Base-by-base conservation (phyloP, 139 green algal genomes). In the Picochlorum sp. region DNA sequence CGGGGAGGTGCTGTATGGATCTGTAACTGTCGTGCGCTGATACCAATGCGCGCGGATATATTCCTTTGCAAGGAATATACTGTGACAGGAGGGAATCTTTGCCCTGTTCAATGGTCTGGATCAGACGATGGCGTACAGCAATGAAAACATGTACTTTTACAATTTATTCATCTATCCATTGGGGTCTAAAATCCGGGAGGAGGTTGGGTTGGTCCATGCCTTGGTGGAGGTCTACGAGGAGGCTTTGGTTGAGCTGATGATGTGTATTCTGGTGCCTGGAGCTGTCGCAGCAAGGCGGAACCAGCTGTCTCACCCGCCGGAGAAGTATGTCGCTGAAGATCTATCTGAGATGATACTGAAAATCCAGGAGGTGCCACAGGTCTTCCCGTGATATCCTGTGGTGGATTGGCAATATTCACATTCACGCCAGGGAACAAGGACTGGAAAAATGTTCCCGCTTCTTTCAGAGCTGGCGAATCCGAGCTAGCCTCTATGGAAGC, bases 251-350 rank as follows among this genome's bases (percentile, higher is more conserved):
- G 18, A 7, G n/a, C 18, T 24, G 58, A 44, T 30, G 23, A 69
- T 28, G 18, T 55, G 34, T 41, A 41, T 8, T 41, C 50, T 11
- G 14, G 45, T 24, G 58, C 38, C 49, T 79, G 72, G 62, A 79
- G 62, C 49, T 79, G 72, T 21, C 69, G 54, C 47, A 79, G 57
- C 56, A 79, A 62, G 13, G 63, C 72, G 15, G 73, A 63, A 10
- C 72, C 72, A 6, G 64, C 69, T 8, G 60, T 14, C 7, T 34
- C 13, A 20, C 51, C n/a, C 23, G 13, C 21, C 23, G 20, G n/a
- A 23, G 18, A 11, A 4, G n/a, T 26, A 55, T 55, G 47, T 20
- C n/a, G 10, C n/a, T 55, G 47, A 20, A 55, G n/a, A 26, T 20
- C 18, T 26, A 21, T 20, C 47, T 20, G 18, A 55, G 34, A 11